Conservation (phyloP, 768 basidiomycete species). For the Lactarius indigo region DNA sequence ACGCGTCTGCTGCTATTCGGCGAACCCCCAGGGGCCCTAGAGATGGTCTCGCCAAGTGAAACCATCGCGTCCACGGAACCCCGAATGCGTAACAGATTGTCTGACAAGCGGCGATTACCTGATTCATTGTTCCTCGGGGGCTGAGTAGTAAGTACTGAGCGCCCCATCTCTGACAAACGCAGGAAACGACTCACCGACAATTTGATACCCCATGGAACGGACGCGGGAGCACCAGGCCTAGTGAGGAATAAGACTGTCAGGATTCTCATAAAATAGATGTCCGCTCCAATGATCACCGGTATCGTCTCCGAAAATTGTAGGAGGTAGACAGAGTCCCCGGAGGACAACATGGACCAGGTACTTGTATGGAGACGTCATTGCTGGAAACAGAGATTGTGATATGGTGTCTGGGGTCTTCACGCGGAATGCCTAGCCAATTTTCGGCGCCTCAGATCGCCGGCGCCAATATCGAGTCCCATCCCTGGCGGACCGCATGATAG, state of each 20-base stretch:
- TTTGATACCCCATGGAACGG: background rate
- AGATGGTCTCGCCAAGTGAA: background rate
- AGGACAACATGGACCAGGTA: background rate
- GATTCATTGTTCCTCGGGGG: no score
- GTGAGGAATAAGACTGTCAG: background rate
- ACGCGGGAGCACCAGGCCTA: background rate
- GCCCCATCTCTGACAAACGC: no score
- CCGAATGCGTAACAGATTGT: no score
- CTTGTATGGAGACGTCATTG: constrained; percentile 13
- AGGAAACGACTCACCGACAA: background rate
- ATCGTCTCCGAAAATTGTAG: background rate
- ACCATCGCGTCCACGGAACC: background rate
- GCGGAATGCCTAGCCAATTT: constrained; percentile 1
- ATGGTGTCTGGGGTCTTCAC: constrained; percentile 10
- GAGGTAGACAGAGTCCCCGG: constrained; percentile 12
- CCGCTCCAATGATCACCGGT: background rate
- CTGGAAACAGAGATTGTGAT: constrained; percentile 21
- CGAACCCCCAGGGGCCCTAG: background rate
- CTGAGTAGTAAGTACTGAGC: no score
- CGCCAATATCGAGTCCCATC: constrained; percentile 23
- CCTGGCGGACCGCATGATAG: constrained; percentile 7
- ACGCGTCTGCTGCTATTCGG: background rate
- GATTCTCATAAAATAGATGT: background rate
- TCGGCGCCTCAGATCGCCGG: constrained; percentile 8
- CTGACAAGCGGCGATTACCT: no score